Conservation (phyloP, 2,329 filamentous ascomycete species). For the Aspergillus sp. region DNA sequence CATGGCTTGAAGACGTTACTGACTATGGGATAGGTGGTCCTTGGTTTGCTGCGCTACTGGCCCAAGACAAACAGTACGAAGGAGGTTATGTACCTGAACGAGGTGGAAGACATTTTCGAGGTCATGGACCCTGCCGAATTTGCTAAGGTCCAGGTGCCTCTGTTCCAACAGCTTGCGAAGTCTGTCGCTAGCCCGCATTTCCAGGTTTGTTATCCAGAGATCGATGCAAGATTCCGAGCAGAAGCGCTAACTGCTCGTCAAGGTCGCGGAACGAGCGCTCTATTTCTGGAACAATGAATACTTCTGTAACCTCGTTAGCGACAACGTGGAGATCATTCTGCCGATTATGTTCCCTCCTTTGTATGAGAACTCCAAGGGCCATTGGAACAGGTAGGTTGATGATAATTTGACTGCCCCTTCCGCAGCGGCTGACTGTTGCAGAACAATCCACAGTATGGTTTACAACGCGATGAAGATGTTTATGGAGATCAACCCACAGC, state of each 20-base stretch:
- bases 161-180: conserved; percentile 97
- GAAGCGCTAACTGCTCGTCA: conserved; percentile 18
- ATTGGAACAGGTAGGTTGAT: conserved; percentile 85
- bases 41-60: conserved; percentile 94
- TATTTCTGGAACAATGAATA: conserved; percentile 99
- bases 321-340: conserved; percentile 97
- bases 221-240: neutral
- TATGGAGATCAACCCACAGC: conserved; percentile 98
- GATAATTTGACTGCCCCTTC: neutral
- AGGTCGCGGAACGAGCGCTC: conserved; percentile 90
- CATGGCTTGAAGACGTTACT: conserved; percentile 13
- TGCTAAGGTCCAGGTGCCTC: conserved; percentile 94
- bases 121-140: conserved; percentile 99
- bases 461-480: conserved; percentile 99
- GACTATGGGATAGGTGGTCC: conserved; percentile 67
- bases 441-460: conserved; percentile 99
- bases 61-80: conserved; percentile 99
- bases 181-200: conserved; percentile 98
- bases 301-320: conserved; percentile 98
- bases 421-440: conserved; percentile 46
- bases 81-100: conserved; percentile 99
- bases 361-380: conserved; percentile 98
- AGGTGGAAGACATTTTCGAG: conserved; percentile 99
- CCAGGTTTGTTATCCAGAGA: conserved; percentile 58
- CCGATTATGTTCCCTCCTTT: conserved; percentile 99